These are phyloP conservation scores for Aspergillus avenaceus DNA, from an alignment of 495 filamentous ascomycete genomes.

Conservation along the genomic window DNA sequence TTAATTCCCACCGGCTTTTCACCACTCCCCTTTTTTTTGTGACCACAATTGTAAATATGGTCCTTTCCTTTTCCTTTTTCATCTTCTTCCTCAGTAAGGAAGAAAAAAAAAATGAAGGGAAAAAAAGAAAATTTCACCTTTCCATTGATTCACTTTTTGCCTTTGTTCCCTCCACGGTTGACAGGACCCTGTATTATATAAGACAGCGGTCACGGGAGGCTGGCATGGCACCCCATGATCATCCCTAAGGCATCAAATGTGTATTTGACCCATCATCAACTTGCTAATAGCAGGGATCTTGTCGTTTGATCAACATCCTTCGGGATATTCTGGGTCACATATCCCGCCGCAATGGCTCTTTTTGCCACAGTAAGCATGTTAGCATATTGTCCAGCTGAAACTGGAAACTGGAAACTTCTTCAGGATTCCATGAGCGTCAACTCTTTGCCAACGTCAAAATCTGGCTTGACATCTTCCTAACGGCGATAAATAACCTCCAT, in stretches of 20 bases:
- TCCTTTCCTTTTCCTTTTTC: background rate
- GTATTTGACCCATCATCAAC: background rate
- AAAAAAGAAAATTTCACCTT: too few relatives aligned
- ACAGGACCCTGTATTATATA: background rate
- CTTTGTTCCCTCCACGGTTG: background rate
- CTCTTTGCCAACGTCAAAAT: too few relatives aligned
- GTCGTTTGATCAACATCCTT: background rate
- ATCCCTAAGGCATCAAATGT: background rate
- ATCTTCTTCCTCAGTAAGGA: background rate
- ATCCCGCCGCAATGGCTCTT: background rate
- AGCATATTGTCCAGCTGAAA: too few relatives aligned
- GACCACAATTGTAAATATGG: background rate
- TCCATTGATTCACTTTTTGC: too few relatives aligned
- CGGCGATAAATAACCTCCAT: too few relatives aligned
- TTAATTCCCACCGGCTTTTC: background rate
- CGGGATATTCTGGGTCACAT: background rate
- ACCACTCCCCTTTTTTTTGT: background rate
- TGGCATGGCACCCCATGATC: background rate
- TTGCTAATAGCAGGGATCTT: background rate
- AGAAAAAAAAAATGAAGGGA: too few relatives aligned
- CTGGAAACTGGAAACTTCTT: too few relatives aligned
- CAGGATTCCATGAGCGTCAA: too few relatives aligned
- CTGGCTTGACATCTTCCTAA: too few relatives aligned
- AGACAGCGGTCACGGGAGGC: background rate
- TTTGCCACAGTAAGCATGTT: background rate